Percentiles rank a stretch among this genome's conserved stretches.
Evolutionary conservation across 2,329 filamentous ascomycete species (phyloP).

Genomic region (Trichoderma sp.): DNA sequence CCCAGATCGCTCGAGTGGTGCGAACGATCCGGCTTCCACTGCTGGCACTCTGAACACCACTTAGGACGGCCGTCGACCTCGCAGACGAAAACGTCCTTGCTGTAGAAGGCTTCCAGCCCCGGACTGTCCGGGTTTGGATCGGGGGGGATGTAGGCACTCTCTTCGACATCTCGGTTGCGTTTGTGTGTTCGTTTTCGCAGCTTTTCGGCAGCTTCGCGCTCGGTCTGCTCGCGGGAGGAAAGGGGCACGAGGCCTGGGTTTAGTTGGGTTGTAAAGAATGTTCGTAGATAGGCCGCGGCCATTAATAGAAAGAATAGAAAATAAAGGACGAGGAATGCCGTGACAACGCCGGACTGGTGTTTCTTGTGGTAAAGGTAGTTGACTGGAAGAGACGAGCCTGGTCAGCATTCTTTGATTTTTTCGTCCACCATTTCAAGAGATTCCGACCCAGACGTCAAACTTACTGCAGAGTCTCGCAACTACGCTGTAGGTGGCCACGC

Average conservation of each 20-base stretch:
- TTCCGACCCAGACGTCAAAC: constrained; percentile 39
- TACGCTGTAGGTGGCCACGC: constrained; percentile 72
- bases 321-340: constrained; percentile 73
- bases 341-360: constrained; percentile 60
- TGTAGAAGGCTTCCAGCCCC: constrained; percentile 77
- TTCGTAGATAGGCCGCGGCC: constrained; percentile 69
- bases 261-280: constrained; percentile 67
- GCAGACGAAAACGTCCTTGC: constrained; percentile 81
- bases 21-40: constrained; percentile 85
- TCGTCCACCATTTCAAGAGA: background rate
- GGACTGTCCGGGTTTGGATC: constrained; percentile 63
- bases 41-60: constrained; percentile 83
- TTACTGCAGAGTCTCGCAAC: constrained; percentile 69
- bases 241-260: constrained; percentile 77
- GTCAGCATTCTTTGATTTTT: background rate
- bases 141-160: constrained; percentile 42
- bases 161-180: constrained; percentile 37
- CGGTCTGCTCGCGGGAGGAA: constrained; percentile 21
- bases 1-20: constrained; percentile 85
- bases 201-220: constrained; percentile 46
- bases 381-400: constrained; percentile 46
- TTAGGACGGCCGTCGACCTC: constrained; percentile 80
- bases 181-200: constrained; percentile 31
- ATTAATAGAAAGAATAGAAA: constrained; percentile 72
- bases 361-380: constrained; percentile 65